These are phyloP conservation scores for Pilobolus umbonatus DNA, from an alignment of 192 early-diverging fungal species.

Conservation along the genomic window DNA sequence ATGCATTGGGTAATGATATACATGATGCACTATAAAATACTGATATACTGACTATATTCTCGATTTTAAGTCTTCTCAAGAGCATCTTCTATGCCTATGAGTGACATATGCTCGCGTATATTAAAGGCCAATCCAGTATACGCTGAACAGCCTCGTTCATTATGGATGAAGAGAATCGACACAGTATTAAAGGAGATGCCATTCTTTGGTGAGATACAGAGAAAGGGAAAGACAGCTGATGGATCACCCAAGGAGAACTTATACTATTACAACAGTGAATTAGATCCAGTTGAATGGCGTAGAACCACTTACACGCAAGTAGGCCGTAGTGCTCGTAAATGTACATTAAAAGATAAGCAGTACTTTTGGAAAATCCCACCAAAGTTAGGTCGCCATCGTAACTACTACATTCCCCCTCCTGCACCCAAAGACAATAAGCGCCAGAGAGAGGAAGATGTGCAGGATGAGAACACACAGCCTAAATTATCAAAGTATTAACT, in stretches of 20 bases:
- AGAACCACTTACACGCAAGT: conserved; percentile 45
- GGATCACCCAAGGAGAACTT: conserved; percentile 48
- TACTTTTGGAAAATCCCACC: conserved; percentile 57
- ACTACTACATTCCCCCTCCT: conserved; percentile 34
- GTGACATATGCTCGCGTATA: conserved; percentile 46
- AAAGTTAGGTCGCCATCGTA: conserved; percentile 46
- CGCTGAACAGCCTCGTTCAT: conserved; percentile 23
- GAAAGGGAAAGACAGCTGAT: conserved; percentile 52
- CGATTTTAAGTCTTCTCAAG: conserved; percentile 37
- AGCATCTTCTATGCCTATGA: conserved; percentile 50
- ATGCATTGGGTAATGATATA: conserved; percentile 34
- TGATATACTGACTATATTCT: background rate
- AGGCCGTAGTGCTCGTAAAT: conserved; percentile 48
- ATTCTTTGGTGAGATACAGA: conserved; percentile 47
- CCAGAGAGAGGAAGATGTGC: background rate
- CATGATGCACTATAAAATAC: background rate
- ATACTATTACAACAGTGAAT: conserved; percentile 49
- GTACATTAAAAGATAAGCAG: conserved; percentile 47
- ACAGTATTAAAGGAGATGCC: conserved; percentile 35
- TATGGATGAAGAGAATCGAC: conserved; percentile 35
- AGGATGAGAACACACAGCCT: conserved; percentile 8
- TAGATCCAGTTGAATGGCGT: conserved; percentile 51
- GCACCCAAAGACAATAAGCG: background rate
- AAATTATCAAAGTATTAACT: conserved; percentile 1
- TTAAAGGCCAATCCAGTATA: conserved; percentile 40